These are phyloP conservation scores for Phytophthora citrophthora DNA, from an alignment of 352 stramenopile genomes.

Conservation along the genomic window DNA sequence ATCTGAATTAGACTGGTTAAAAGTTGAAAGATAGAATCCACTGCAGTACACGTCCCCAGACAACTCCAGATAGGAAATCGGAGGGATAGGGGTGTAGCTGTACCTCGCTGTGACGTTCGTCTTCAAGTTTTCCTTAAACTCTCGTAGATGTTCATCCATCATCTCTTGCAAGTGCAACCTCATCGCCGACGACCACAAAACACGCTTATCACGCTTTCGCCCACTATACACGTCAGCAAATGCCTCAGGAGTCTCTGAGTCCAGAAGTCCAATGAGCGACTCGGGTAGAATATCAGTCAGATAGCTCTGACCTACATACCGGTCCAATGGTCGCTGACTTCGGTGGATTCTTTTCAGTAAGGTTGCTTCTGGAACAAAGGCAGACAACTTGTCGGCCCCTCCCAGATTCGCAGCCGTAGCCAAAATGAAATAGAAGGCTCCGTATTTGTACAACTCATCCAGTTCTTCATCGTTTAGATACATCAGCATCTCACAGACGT, in stretches of 20 bases:
- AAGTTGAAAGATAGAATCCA: conserved; percentile 75
- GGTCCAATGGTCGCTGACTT: conserved; percentile 58
- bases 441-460: conserved; percentile 62
- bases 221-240: conserved; percentile 76
- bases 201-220: conserved; percentile 64
- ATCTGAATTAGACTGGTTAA: conserved; percentile 59
- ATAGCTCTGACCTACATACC: conserved; percentile 60
- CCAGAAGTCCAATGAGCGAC: conserved; percentile 70
- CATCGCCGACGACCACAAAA: conserved; percentile 77
- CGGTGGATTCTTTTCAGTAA: conserved; percentile 75
- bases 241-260: conserved; percentile 60
- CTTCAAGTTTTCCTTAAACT: conserved; percentile 67
- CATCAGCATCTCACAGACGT: conserved; percentile 72
- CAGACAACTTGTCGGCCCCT: conserved; percentile 28
- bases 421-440: conserved; percentile 82
- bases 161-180: conserved; percentile 73
- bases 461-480: conserved; percentile 53
- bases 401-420: conserved; percentile 35
- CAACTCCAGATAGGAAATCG: conserved; percentile 71
- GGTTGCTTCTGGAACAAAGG: conserved; percentile 63
- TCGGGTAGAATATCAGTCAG: conserved; percentile 77
- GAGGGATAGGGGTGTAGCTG: conserved; percentile 67
- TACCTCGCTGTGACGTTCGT: conserved; percentile 65
- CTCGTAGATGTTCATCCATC: conserved; percentile 73
- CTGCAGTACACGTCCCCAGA: conserved; percentile 81